Percentiles rank a stretch among this genome's conserved stretches.
Conservation (phyloP, 352 stramenopile genomes). For the Phytopythium kandeliae region DNA sequence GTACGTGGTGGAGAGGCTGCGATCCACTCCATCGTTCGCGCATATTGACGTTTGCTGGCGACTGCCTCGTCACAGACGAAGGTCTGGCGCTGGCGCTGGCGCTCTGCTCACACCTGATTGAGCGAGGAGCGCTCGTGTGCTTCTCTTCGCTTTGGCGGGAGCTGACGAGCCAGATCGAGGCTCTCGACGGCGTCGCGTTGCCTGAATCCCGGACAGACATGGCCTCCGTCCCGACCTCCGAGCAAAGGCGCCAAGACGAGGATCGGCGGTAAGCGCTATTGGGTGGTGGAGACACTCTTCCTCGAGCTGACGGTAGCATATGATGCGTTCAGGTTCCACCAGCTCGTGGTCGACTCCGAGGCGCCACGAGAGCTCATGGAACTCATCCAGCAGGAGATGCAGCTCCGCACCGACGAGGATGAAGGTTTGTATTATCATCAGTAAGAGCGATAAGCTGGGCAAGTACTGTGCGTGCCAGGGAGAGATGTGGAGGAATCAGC, state of each 20-base stretch:
- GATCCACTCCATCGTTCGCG: too few species aligned
- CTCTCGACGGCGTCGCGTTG: not conserved
- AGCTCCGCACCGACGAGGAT: not conserved
- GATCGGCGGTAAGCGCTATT: not conserved
- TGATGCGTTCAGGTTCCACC: slow-evolving; percentile 16
- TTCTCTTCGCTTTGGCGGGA: slow-evolving; percentile 29
- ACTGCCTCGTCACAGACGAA: slow-evolving; percentile 12
- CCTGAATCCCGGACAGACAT: not conserved
- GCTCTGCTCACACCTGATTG: slow-evolving; percentile 26
- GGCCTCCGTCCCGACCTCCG: not conserved
- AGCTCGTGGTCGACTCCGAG: slow-evolving; percentile 18
- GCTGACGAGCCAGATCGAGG: slow-evolving; percentile 12
- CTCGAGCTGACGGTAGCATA: not conserved
- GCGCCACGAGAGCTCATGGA: slow-evolving; percentile 28
- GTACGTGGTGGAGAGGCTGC: too few species aligned
- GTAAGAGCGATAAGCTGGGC: too few species aligned
- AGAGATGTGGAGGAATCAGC: not conserved
- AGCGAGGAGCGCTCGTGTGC: slow-evolving; percentile 15
- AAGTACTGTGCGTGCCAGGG: not conserved
- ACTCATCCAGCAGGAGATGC: slow-evolving; percentile 19
- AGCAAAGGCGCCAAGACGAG: not conserved
- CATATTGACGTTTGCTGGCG: not conserved
- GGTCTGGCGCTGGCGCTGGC: slow-evolving; percentile 24
- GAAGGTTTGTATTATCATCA: not conserved
- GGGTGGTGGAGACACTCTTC: too few species aligned